Conservation (phyloP, 352 stramenopile species). For the Phytophthora cajani region DNA sequence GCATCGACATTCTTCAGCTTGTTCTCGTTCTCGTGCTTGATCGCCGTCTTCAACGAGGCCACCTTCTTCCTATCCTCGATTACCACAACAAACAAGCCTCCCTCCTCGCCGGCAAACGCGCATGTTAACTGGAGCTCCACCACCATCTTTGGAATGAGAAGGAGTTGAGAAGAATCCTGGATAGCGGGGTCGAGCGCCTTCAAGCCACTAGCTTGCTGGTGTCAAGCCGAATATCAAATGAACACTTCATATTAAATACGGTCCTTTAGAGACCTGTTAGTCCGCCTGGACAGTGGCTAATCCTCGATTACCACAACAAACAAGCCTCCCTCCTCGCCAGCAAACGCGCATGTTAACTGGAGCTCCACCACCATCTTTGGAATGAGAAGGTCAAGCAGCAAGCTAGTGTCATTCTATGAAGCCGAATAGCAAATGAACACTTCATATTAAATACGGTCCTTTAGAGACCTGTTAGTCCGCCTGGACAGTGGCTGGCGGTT, state of each 20-base stretch:
- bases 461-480: slow-evolving; percentile 33
- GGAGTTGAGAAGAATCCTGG: not conserved
- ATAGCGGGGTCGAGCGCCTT: no score
- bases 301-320: not conserved
- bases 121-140: not conserved
- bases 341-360: not conserved
- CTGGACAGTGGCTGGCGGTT: slow-evolving; percentile 12
- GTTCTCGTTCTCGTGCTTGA: not conserved
- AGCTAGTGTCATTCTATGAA: not conserved
- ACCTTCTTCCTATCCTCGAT: not conserved
- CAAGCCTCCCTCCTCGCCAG: not conserved
- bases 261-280: no score
- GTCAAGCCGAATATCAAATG: no score
- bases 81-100: not conserved
- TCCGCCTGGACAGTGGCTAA: no score
- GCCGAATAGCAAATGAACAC: slow-evolving; percentile 1
- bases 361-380: not conserved
- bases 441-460: slow-evolving; percentile 40
- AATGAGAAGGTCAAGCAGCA: no score
- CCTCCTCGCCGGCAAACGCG: not conserved
- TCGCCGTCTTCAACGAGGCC: not conserved
- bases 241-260: no score
- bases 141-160: not conserved
- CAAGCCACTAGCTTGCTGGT: no score
- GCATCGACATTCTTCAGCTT: not conserved